These are phyloP conservation scores for Liriodendron chinense DNA, from an alignment of 164 flowering plant species.

Conservation along the genomic window DNA sequence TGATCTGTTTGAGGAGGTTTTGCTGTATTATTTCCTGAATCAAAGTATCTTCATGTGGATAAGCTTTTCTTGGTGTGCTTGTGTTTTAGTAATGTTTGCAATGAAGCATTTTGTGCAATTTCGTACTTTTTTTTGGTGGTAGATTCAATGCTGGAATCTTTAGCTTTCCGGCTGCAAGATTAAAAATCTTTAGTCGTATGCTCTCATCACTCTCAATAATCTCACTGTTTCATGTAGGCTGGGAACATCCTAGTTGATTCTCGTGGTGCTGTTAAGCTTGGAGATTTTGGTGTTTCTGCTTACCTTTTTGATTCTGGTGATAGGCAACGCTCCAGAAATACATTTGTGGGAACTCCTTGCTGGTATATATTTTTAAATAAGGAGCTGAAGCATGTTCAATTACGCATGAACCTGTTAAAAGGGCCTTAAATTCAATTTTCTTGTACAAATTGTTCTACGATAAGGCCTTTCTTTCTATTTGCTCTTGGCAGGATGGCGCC, in stretches of 20 bases:
- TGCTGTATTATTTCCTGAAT: too few relatives aligned
- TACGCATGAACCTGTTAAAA: not conserved
- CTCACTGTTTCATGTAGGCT: constrained; percentile 43
- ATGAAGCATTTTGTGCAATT: too few relatives aligned
- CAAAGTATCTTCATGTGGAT: too few relatives aligned
- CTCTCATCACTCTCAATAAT: not conserved
- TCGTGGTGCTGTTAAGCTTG: constrained; percentile 72
- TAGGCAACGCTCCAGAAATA: constrained; percentile 81
- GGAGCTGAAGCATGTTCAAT: not conserved
- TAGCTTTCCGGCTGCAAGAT: too few relatives aligned
- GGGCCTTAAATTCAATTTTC: not conserved
- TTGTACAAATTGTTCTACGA: not conserved
- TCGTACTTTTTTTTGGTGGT: too few relatives aligned
- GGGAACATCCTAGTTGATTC: constrained; percentile 80
- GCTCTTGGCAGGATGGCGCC: constrained; percentile 92
- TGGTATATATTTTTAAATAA: constrained; percentile 46
- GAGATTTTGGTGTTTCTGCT: constrained; percentile 98
- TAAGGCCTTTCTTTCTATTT: not conserved
- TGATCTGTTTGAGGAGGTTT: too few relatives aligned
- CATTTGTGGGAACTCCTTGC: constrained; percentile 98
- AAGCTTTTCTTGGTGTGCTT: too few relatives aligned
- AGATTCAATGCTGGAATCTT: too few relatives aligned
- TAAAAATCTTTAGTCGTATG: not conserved
- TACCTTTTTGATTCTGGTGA: constrained; percentile 93
- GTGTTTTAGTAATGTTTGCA: too few relatives aligned